Evolutionary conservation across 1,139 yeast species (phyloP).

Genomic region (Saccharomyces hybrid): DNA sequence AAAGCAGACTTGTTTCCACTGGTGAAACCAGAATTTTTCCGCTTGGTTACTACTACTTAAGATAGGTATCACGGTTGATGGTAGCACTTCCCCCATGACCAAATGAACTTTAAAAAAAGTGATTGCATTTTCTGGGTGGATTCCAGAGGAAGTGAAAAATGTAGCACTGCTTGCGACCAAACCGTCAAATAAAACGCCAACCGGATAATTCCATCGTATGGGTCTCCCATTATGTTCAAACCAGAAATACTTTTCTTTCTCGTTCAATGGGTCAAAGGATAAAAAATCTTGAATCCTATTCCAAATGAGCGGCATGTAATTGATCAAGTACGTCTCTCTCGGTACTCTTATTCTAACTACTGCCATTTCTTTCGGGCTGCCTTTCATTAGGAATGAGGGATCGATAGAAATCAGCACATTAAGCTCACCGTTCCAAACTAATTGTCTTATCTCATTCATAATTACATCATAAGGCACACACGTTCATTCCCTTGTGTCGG

Average conservation of each 20-base stretch:
- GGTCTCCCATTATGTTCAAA: slow-evolving; percentile 59
- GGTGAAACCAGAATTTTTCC: slow-evolving; percentile 59
- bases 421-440: slow-evolving; percentile 51
- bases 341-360: slow-evolving; percentile 19
- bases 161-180: slow-evolving; percentile 31
- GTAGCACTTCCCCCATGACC: slow-evolving; percentile 40
- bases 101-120: slow-evolving; percentile 48
- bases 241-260: slow-evolving; percentile 42
- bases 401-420: slow-evolving; percentile 34
- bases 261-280: slow-evolving; percentile 29
- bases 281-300: slow-evolving; percentile 40
- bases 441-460: slow-evolving; percentile 34
- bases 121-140: slow-evolving; percentile 8
- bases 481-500: no score
- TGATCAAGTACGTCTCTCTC: slow-evolving; percentile 56
- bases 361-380: slow-evolving; percentile 5
- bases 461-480: neutral
- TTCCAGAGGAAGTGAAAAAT: slow-evolving; percentile 15
- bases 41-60: slow-evolving; percentile 32
- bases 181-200: slow-evolving; percentile 60
- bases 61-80: slow-evolving; percentile 48
- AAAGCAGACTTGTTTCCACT: slow-evolving; percentile 70
- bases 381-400: slow-evolving; percentile 14
- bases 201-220: slow-evolving; percentile 70
- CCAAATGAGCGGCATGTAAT: slow-evolving; percentile 38